Percentiles rank a stretch among this genome's conserved stretches.
Evolutionary conservation across 164 flowering plant species (phyloP).

Genomic region (Euptelea pleiosperma): DNA sequence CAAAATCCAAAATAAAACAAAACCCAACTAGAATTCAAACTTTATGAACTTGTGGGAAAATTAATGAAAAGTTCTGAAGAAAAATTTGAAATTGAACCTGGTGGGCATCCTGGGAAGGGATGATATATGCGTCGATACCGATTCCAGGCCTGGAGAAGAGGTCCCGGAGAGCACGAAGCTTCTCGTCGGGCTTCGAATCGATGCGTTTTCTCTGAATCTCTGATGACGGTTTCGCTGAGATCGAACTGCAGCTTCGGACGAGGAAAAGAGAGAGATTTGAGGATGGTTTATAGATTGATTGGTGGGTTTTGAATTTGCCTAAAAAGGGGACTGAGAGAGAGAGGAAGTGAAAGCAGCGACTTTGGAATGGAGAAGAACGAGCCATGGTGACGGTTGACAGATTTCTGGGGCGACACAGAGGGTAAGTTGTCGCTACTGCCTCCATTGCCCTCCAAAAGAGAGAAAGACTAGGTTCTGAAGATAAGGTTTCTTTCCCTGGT

Average conservation of each 20-base stretch:
- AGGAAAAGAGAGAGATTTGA: conserved; percentile 16
- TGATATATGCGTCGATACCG: conserved; percentile 80
- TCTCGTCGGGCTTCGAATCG: conserved; percentile 45
- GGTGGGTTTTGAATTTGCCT: conserved; percentile 24
- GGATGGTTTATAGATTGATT: conserved; percentile 6
- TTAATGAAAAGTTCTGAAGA: neutral
- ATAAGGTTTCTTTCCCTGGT: too few species aligned
- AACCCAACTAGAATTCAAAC: neutral
- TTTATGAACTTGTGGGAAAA: neutral
- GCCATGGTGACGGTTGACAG: conserved; percentile 18
- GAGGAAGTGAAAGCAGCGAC: conserved; percentile 29
- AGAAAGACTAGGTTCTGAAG: too few species aligned
- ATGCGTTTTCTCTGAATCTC: conserved; percentile 39
- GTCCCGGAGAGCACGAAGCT: conserved; percentile 68
- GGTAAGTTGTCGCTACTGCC: conserved; percentile 17
- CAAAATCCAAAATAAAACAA: neutral
- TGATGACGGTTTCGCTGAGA: conserved; percentile 72
- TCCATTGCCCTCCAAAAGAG: too few species aligned
- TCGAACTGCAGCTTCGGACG: conserved; percentile 37
- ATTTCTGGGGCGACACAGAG: conserved; percentile 14
- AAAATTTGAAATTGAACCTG: conserved; percentile 41
- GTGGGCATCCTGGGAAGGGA: conserved; percentile 98
- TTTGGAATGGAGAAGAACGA: conserved; percentile 13
- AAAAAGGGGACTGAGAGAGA: conserved; percentile 30
- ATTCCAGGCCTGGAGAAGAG: conserved; percentile 70